Evolutionary conservation across 345 rosid species (phyloP).

Genomic region (Acer saccharum): DNA sequence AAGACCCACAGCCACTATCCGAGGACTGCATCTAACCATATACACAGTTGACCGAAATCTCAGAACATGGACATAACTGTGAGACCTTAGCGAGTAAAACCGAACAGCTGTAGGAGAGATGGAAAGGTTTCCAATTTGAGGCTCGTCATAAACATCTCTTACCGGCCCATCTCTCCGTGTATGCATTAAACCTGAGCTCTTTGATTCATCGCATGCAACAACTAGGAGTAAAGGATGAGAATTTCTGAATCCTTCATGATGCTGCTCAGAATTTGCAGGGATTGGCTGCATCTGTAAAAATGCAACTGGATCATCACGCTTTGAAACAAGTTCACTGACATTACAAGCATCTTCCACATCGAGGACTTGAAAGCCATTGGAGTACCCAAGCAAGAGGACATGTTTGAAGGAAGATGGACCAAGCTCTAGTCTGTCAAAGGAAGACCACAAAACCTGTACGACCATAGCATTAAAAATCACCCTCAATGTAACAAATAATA

Average conservation of each 20-base stretch:
- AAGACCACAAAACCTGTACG: slow-evolving; percentile 85
- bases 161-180: slow-evolving; percentile 60
- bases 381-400: slow-evolving; percentile 86
- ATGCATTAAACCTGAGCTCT: slow-evolving; percentile 37
- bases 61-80: slow-evolving; percentile 84
- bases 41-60: slow-evolving; percentile 90
- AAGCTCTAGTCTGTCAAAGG: slow-evolving; percentile 77
- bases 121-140: slow-evolving; percentile 48
- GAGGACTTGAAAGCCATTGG: slow-evolving; percentile 93
- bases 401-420: slow-evolving; percentile 56
- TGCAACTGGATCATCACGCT: slow-evolving; percentile 84
- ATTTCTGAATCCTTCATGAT: slow-evolving; percentile 74
- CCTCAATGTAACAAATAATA: slow-evolving; percentile 4
- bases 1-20: slow-evolving; percentile 86
- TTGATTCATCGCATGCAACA: slow-evolving; percentile 85
- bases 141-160: slow-evolving; percentile 60
- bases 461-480: slow-evolving; percentile 23
- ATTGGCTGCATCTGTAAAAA: slow-evolving; percentile 87
- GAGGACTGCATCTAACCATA: slow-evolving; percentile 92
- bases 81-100: slow-evolving; percentile 86
- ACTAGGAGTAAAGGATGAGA: slow-evolving; percentile 92
- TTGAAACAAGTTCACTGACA: slow-evolving; percentile 79
- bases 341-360: slow-evolving; percentile 82
- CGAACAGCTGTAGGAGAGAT: slow-evolving; percentile 77
- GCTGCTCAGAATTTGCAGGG: slow-evolving; percentile 69